Base-by-base conservation (phyloP, 2,329 filamentous ascomycete genomes). In the Cadophora gregata region DNA sequence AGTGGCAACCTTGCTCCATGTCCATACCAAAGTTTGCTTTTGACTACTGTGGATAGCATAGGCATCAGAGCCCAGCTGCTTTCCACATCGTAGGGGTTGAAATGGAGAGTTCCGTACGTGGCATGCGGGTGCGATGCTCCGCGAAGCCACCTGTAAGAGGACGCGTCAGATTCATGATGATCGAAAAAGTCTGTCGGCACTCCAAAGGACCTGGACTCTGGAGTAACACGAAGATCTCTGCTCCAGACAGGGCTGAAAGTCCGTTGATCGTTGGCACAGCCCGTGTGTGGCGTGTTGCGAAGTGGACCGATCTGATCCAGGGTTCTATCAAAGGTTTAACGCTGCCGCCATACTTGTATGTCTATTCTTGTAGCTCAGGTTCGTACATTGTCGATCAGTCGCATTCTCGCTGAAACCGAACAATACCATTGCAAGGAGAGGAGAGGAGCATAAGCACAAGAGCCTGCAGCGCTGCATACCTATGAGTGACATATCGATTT, bases 201-300 rank as follows among this genome's bases (percentile, higher is more conserved):
- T 21, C 19, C n/a, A 16, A 58, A 25, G 21, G 6, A 19, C 16
- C 19, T 21, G 21, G 6, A 19, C 16, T 25, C 33, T 27, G 10
- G 36, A 36, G 12, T 25, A 16, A 42, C 7, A 19, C 50, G 63
- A 61, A 53, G 63, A 65, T 65, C 66, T 61, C 33, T 65, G n/a
- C 59, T 60, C n/a, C 47, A 58, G 36, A 59, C 50, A 61, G 24
- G 63, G 60, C 60, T 64, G 60, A 62, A 53, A 51, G 38, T 25
- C 42, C 31, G 66, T 21, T 55, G 66, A 68, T 68, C 66, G 42
- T 38, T 48, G 10, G 31, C 47, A 31, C 62, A 65, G 59, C 62
- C 62, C 56, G 56, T 53, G 24, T 67, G 62, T 64, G 66, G 58
- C 66, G 62, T 64, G 61, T 33, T 36, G 31, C 12, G 31, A n/a